Conservation (phyloP, 805 yeast species). For the Ogataea paraovalis region DNA sequence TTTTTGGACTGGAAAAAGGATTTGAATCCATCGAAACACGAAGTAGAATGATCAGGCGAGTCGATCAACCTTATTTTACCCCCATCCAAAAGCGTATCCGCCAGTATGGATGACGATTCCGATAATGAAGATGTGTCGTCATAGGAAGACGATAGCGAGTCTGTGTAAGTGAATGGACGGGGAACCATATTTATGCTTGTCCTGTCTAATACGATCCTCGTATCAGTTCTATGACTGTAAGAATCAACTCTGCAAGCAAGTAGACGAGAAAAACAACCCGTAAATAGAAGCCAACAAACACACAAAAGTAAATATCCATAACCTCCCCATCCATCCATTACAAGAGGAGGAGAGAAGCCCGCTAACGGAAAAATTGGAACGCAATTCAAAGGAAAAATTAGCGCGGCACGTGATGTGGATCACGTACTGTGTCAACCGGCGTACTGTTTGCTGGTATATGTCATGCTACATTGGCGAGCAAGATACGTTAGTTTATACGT, state of each 20-base stretch:
- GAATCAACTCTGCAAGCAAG: background rate
- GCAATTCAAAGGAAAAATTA: too few relatives aligned
- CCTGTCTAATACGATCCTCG: background rate
- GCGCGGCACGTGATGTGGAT: too few relatives aligned
- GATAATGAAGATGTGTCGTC: constrained; percentile 1
- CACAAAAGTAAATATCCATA: too few relatives aligned
- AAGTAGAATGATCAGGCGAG: constrained; percentile 16
- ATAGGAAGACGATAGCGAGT: background rate
- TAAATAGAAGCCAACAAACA: too few relatives aligned
- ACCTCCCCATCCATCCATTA: too few relatives aligned
- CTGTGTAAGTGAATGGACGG: background rate
- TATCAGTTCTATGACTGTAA: background rate
- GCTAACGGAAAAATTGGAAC: too few relatives aligned
- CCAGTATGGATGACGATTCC: constrained; percentile 1
- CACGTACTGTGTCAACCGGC: too few relatives aligned
- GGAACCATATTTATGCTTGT: background rate
- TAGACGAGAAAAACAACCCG: too few relatives aligned
- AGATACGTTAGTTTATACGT: too few relatives aligned
- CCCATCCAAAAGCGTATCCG: constrained; percentile 7
- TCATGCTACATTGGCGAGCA: too few relatives aligned
- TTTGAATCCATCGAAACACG: constrained; percentile 19
- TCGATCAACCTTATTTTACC: constrained; percentile 14
- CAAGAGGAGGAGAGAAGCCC: too few relatives aligned
- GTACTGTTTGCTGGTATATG: too few relatives aligned
- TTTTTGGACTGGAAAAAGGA: constrained; percentile 10